Conservation (phyloP, 352 stramenopile genomes). For the Globisporangium lucens region DNA sequence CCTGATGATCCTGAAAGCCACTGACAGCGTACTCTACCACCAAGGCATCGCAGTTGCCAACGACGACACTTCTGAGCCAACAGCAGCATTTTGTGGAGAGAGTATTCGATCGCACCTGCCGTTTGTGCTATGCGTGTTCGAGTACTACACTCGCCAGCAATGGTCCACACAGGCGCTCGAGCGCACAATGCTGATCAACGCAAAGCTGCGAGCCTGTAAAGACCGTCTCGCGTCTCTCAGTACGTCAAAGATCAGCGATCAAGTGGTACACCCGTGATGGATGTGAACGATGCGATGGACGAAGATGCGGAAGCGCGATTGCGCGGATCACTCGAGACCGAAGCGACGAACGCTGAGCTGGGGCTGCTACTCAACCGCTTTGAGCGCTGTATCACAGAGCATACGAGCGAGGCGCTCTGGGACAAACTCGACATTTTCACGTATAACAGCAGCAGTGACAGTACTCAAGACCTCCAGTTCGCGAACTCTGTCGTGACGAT, state of each 20-base stretch:
- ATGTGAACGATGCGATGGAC: neutral
- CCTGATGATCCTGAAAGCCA: slow-evolving; percentile 19
- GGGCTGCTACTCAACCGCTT: slow-evolving; percentile 32
- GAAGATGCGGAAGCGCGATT: slow-evolving; percentile 13
- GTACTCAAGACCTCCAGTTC: slow-evolving; percentile 4
- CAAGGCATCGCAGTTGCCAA: slow-evolving; percentile 1
- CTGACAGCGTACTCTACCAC: slow-evolving; percentile 23
- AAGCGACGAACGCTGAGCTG: slow-evolving; percentile 14
- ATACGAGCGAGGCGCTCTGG: slow-evolving; percentile 22
- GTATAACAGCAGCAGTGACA: neutral
- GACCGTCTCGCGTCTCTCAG: slow-evolving; percentile 13
- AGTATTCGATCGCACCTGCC: slow-evolving; percentile 10
- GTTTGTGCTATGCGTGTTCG: slow-evolving; percentile 19
- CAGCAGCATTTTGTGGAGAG: slow-evolving; percentile 5
- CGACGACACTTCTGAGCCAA: neutral
- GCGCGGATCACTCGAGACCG: neutral
- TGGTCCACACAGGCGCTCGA: slow-evolving; percentile 28
- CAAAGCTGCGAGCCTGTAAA: slow-evolving; percentile 20
- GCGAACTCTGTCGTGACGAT: slow-evolving; percentile 7
- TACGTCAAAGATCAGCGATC: neutral
- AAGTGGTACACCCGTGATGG: neutral
- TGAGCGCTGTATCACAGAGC: slow-evolving; percentile 31
- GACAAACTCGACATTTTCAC: slow-evolving; percentile 2
- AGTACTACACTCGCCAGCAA: slow-evolving; percentile 28
- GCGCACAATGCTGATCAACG: slow-evolving; percentile 24